These are phyloP conservation scores for Sordaria brevicollis DNA, from an alignment of 495 filamentous ascomycete genomes.

Conservation along the genomic window DNA sequence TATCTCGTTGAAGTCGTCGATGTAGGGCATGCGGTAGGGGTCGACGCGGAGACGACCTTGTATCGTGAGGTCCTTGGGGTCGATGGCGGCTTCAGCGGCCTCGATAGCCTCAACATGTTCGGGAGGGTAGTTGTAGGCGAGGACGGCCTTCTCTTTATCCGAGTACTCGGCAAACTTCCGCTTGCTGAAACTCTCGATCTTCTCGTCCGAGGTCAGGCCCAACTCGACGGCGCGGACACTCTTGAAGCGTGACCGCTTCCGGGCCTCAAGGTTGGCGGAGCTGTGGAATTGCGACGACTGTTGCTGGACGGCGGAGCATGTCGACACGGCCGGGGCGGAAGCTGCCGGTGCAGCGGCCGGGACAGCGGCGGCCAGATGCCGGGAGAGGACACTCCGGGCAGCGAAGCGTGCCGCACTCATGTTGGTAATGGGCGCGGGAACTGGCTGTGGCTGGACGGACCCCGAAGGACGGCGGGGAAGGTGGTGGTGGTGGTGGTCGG, in stretches of 20 bases:
- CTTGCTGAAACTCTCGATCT: constrained; percentile 32
- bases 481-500: neutral
- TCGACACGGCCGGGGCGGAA: constrained; percentile 3
- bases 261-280: constrained; percentile 28
- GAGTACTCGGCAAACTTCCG: constrained; percentile 54
- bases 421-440: constrained; percentile 4
- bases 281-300: constrained; percentile 28
- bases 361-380: constrained; percentile 13
- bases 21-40: constrained; percentile 60
- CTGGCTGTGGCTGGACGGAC: constrained; percentile 4
- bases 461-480: neutral
- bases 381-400: constrained; percentile 23
- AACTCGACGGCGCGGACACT: constrained; percentile 34
- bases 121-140: constrained; percentile 61
- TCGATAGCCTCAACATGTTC: constrained; percentile 77
- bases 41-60: constrained; percentile 62
- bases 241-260: constrained; percentile 32
- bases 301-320: constrained; percentile 9
- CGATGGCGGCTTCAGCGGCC: constrained; percentile 75
- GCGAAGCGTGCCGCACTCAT: constrained; percentile 27
- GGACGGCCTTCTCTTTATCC: constrained; percentile 49
- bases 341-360: constrained; percentile 2
- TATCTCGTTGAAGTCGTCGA: constrained; percentile 74
- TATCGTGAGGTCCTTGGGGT: constrained; percentile 62
- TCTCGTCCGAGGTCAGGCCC: constrained; percentile 27